Conservation (phyloP, 2,329 filamentous ascomycete genomes). For the Arthroderma sp. region DNA sequence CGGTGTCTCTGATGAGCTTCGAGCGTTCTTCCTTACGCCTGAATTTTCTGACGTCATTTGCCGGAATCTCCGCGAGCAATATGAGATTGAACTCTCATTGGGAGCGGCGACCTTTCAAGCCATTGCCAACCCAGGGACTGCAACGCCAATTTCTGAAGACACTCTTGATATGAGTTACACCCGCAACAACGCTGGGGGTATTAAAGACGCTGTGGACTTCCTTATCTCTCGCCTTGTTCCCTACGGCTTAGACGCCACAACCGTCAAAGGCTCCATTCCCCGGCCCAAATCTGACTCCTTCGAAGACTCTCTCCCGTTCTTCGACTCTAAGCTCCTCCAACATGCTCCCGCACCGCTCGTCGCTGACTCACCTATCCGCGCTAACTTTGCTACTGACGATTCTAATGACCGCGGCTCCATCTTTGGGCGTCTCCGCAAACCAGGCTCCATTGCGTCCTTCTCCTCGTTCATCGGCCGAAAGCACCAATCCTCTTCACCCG, state of each 20-base stretch:
- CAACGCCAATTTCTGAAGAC: slow-evolving; percentile 36
- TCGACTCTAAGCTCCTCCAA: slow-evolving; percentile 91
- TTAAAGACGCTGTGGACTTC: slow-evolving; percentile 94
- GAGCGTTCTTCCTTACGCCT: slow-evolving; percentile 67
- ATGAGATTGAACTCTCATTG: slow-evolving; percentile 77
- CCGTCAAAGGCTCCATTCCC: slow-evolving; percentile 87
- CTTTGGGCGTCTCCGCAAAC: slow-evolving; percentile 87
- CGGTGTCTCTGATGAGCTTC: slow-evolving; percentile 60
- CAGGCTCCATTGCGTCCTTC: slow-evolving; percentile 85
- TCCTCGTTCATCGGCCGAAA: slow-evolving; percentile 95
- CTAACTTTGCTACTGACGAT: slow-evolving; percentile 66
- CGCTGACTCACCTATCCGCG: slow-evolving; percentile 80
- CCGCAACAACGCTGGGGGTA: slow-evolving; percentile 87
- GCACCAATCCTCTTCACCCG: slow-evolving; percentile 78
- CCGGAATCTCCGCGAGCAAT: slow-evolving; percentile 75
- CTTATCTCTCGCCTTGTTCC: slow-evolving; percentile 74
- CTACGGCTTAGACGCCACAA: slow-evolving; percentile 73
- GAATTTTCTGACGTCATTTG: slow-evolving; percentile 72
- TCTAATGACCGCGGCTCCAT: slow-evolving; percentile 68
- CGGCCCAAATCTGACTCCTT: slow-evolving; percentile 99
- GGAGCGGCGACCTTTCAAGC: slow-evolving; percentile 36
- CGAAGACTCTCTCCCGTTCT: slow-evolving; percentile 91
- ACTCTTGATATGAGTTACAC: slow-evolving; percentile 70
- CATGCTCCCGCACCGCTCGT: slow-evolving; percentile 70
- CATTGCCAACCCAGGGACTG: slow-evolving; percentile 25